These are phyloP conservation scores for thale cress (Arabidopsis thaliana) DNA, from an alignment of 345 rosid species.

Conservation along the genomic window TAIR10.1 NC_003070.9:23555501-23556000, in stretches of 20 bases:
- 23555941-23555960: constrained; percentile 25
- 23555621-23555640: constrained; percentile 46
- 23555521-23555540: constrained; percentile 50
- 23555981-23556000: constrained; percentile 45
- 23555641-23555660: constrained; percentile 33
- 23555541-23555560: constrained; percentile 46
- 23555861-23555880: constrained; percentile 19
- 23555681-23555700: constrained; percentile 37
- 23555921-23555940: constrained; percentile 16
- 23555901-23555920: constrained; percentile 27
- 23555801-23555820: constrained; percentile 33
- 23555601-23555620: constrained; percentile 31
- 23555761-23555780: background rate
- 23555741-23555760: background rate
- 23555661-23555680: constrained; percentile 17
- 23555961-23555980: constrained; percentile 7
- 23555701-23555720: constrained; percentile 34
- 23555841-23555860: constrained; percentile 23
- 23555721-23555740: constrained; percentile 40
- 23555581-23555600: background rate
- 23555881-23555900: background rate
- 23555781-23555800: constrained; percentile 2
- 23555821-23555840: background rate
- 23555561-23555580: background rate
- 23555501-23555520: constrained; percentile 35